Base-by-base conservation (phyloP, 23 red algal species). In the Gracilaria vermiculophylla region DNA sequence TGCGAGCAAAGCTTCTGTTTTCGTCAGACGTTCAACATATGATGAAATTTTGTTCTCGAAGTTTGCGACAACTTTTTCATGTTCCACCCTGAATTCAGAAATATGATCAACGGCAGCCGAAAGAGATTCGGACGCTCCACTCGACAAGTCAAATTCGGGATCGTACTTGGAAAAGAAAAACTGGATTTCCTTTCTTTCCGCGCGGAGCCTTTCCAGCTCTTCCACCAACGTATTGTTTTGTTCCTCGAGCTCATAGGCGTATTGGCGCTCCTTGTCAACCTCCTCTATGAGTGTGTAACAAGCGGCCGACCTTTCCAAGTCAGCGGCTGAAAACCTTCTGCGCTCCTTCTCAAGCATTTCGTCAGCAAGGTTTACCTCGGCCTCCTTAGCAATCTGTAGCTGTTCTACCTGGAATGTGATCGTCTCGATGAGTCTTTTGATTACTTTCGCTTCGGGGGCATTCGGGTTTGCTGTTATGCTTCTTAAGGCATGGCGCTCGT, bases 361-460 rank as follows among this genome's bases (percentile, higher is more conserved):
- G 2, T 78, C 50, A 32, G 84, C 35, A 51, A 88, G 62, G 15
- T 76, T 28, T 50, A 78, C 50, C 28, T 66, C 84, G n/a, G 84
- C 62, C 37, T 58, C 70, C 53, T 75, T 58, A 14, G 48, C 60
- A 31, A 73, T 61, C 29, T 28, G 33, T 34, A 88, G 36, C 70
- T 88, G 69, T 20, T 40, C 73, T 2, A 53, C 48, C 37, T 77
- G 84, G 8, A 88, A 88, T 9, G n/a, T 37, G 52, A 88, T 78
- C 34, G 84, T 88, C 6, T 73, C 70, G 49, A 88, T 42, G 11
- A 88, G 70, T 33, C 66, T 40, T 51, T 66, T 62, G 23, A 88
- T 70, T 15, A 82, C 36, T 82, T 37, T 82, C 3, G 78, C 78
- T 40, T 82, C 78, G 17, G 78, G 54, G 17, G 78, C 16, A 34